These are phyloP conservation scores for Neltuma alba DNA, from an alignment of 306 rosid species.

Conservation along the genomic window DNA sequence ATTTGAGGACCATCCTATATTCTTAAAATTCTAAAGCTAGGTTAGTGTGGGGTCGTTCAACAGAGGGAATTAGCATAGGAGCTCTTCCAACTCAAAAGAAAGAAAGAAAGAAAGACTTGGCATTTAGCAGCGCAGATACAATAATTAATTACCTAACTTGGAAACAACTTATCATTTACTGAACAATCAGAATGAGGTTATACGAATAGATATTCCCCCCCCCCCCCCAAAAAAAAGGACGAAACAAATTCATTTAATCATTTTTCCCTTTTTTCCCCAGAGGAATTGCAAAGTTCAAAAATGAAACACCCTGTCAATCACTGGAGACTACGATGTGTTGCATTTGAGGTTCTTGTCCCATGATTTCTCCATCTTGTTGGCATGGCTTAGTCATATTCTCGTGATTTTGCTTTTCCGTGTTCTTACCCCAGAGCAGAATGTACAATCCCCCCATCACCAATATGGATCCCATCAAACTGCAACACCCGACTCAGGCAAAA, in stretches of 20 bases:
- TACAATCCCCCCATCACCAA: slow-evolving; percentile 77
- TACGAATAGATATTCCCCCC: too few species aligned
- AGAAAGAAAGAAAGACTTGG: not conserved
- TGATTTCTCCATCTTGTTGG: slow-evolving; percentile 50
- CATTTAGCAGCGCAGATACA: not conserved
- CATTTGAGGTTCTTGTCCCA: slow-evolving; percentile 54
- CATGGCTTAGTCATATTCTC: slow-evolving; percentile 31
- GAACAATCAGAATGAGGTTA: too few species aligned
- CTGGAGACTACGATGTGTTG: slow-evolving; percentile 48
- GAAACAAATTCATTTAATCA: not conserved
- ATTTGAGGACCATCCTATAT: too few species aligned
- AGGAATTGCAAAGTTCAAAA: not conserved
- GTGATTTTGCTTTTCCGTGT: slow-evolving; percentile 59
- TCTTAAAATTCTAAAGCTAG: too few species aligned
- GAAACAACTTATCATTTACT: not conserved
- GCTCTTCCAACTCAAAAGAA: too few species aligned
- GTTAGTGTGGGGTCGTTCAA: too few species aligned
- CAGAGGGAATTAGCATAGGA: too few species aligned
- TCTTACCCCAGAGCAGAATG: slow-evolving; percentile 94
- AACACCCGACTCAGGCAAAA: not conserved
- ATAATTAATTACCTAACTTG: not conserved
- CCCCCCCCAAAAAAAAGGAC: too few species aligned
- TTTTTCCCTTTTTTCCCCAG: not conserved
- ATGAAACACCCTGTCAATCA: slow-evolving; percentile 40
- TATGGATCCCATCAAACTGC: slow-evolving; percentile 77